Evolutionary conservation across 1,139 yeast species (phyloP).

Genomic region (Meyerozyma athensensis): DNA sequence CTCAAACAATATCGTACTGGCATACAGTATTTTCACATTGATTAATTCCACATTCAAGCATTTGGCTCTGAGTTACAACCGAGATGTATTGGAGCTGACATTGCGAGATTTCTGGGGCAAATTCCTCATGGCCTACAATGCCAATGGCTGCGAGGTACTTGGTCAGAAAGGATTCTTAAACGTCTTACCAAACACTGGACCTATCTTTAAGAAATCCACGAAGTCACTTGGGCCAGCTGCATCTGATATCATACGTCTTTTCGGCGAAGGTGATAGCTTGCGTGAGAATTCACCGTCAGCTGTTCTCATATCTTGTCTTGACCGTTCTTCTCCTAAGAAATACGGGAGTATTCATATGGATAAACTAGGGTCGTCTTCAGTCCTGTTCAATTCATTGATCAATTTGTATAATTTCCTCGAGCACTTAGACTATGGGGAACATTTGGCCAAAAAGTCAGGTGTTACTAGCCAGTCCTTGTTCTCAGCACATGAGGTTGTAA

Average conservation of each 20-base stretch:
- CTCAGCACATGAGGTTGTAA: constrained; percentile 1
- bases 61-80: constrained; percentile 16
- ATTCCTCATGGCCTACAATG: constrained; percentile 25
- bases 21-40: constrained; percentile 24
- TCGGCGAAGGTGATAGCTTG: constrained; percentile 15
- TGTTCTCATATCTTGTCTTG: constrained; percentile 24
- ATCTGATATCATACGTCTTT: constrained; percentile 12
- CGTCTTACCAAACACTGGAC: constrained; percentile 16
- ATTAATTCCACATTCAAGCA: constrained; percentile 23
- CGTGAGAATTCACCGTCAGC: constrained; percentile 13
- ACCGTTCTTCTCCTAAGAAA: constrained; percentile 23
- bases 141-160: constrained; percentile 21
- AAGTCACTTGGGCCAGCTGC: constrained; percentile 16
- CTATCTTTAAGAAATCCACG: constrained; percentile 28
- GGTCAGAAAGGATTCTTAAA: constrained; percentile 37
- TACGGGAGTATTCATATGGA: constrained; percentile 29
- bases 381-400: constrained; percentile 16
- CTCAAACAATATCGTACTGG: constrained; percentile 18
- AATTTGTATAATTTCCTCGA: constrained; percentile 33
- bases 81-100: constrained; percentile 14
- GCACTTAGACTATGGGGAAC: constrained; percentile 28
- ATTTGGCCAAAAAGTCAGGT: constrained; percentile 17
- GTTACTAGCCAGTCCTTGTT: constrained; percentile 18
- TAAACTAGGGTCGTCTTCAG: constrained; percentile 7
- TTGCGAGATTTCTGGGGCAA: constrained; percentile 28